phyloP scores from a whole-genome alignment of 1,139 yeast species.

The Candida pseudocylindracea region DNA sequence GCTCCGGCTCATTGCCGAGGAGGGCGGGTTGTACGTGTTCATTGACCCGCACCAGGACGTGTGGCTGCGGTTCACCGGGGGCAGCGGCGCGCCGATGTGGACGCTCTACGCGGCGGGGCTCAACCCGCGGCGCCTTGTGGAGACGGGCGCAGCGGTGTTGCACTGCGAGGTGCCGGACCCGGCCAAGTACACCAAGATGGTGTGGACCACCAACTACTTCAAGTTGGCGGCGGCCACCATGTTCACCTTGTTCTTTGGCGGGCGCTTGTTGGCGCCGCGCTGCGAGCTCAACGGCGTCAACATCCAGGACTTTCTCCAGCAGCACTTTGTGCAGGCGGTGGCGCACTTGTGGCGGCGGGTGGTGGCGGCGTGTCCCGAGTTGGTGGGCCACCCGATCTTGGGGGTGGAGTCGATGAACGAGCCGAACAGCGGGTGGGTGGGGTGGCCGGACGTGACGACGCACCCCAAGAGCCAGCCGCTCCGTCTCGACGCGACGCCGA shows the following conservation, averaged over 20 bases:
- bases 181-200: constrained; percentile 48
- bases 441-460: constrained; percentile 20
- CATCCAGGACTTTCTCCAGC: constrained; percentile 59
- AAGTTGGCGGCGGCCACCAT: constrained; percentile 58
- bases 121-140: constrained; percentile 45
- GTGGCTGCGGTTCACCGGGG: constrained; percentile 86
- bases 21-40: constrained; percentile 64
- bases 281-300: constrained; percentile 47
- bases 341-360: constrained; percentile 30
- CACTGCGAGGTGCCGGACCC: constrained; percentile 19
- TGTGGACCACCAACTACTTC: constrained; percentile 80
- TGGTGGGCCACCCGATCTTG: constrained; percentile 27
- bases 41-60: constrained; percentile 89
- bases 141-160: constrained; percentile 54
- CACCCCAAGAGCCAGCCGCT: constrained; percentile 33
- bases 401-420: constrained; percentile 85
- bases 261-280: constrained; percentile 46
- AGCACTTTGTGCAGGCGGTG: constrained; percentile 34
- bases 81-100: constrained; percentile 94
- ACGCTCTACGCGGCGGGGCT: constrained; percentile 88
- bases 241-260: constrained; percentile 77
- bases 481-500: constrained; percentile 47
- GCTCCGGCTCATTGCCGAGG: constrained; percentile 28
- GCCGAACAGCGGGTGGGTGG: constrained; percentile 51
- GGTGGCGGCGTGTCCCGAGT: constrained; percentile 21